These are phyloP conservation scores for Tetrahymena borealis DNA, from an alignment of 73 alveolate species.

Conservation along the genomic window DNA sequence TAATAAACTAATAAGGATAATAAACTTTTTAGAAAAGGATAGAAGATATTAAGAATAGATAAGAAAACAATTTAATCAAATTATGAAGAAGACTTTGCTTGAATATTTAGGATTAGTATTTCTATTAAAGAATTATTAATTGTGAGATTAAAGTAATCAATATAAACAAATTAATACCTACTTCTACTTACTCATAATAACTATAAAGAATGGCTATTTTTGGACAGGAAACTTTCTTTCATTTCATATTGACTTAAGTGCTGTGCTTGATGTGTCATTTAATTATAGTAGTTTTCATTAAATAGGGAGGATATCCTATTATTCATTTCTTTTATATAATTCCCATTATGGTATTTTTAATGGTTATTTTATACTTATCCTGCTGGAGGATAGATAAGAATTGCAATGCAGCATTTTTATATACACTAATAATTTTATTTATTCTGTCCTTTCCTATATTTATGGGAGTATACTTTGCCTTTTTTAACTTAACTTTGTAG, in stretches of 20 bases:
- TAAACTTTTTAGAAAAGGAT: too few relatives aligned
- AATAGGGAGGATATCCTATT: neutral
- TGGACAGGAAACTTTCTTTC: too few relatives aligned
- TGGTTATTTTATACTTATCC: neutral
- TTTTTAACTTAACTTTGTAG: neutral
- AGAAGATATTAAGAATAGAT: too few relatives aligned
- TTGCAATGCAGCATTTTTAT: neutral
- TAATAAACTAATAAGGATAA: too few relatives aligned
- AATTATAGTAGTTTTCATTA: neutral
- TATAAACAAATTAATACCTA: too few relatives aligned
- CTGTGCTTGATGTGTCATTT: neutral
- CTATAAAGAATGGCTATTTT: too few relatives aligned
- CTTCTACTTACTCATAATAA: too few relatives aligned
- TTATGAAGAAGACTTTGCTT: too few relatives aligned
- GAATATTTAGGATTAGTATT: too few relatives aligned
- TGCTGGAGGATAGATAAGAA: neutral
- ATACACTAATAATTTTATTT: neutral
- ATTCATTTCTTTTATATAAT: neutral
- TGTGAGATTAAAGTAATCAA: too few relatives aligned
- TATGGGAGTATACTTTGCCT: neutral
- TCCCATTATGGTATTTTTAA: neutral
- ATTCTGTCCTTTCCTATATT: neutral
- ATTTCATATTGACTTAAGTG: neutral
- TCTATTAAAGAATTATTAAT: too few relatives aligned
- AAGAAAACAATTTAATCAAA: too few relatives aligned